Evolutionary conservation across 2,329 filamentous ascomycete species (phyloP).

Genomic region (Hypoxylon sp.): DNA sequence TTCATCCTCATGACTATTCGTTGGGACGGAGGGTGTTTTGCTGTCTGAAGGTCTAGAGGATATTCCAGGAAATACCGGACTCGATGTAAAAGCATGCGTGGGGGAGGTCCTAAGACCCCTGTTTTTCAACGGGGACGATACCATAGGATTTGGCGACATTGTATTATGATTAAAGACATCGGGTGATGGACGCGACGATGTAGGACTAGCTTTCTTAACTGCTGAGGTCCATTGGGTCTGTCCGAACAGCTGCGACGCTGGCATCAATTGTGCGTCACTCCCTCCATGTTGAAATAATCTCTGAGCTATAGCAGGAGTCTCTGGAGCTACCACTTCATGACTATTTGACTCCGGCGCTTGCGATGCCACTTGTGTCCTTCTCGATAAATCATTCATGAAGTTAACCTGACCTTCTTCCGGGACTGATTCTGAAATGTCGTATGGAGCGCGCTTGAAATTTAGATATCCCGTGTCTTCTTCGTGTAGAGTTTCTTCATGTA

Average conservation of each 20-base stretch:
- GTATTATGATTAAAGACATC: slow-evolving; percentile 60
- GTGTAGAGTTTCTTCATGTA: slow-evolving; percentile 62
- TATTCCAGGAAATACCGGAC: slow-evolving; percentile 54
- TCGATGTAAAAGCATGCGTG: slow-evolving; percentile 59
- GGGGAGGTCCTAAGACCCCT: slow-evolving; percentile 65
- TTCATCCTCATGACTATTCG: slow-evolving; percentile 29
- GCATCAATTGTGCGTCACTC: slow-evolving; percentile 54
- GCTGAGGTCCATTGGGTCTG: slow-evolving; percentile 70
- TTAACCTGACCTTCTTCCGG: slow-evolving; percentile 43
- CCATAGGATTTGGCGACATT: slow-evolving; percentile 62
- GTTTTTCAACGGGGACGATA: slow-evolving; percentile 66
- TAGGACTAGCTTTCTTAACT: slow-evolving; percentile 66
- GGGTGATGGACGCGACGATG: slow-evolving; percentile 71
- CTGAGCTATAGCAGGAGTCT: slow-evolving; percentile 65
- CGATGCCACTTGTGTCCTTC: slow-evolving; percentile 53
- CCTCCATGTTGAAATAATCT: slow-evolving; percentile 63
- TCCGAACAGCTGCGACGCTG: slow-evolving; percentile 67
- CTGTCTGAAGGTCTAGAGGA: slow-evolving; percentile 46
- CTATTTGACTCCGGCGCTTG: slow-evolving; percentile 55
- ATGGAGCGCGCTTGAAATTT: slow-evolving; percentile 58
- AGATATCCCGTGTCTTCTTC: slow-evolving; percentile 68
- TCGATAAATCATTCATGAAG: slow-evolving; percentile 44
- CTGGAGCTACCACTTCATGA: slow-evolving; percentile 54
- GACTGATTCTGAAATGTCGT: slow-evolving; percentile 47
- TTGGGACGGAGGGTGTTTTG: slow-evolving; percentile 39